phyloP scores from a whole-genome alignment of 1,284 basidiomycete species.

The Ustilago sp. region DNA sequence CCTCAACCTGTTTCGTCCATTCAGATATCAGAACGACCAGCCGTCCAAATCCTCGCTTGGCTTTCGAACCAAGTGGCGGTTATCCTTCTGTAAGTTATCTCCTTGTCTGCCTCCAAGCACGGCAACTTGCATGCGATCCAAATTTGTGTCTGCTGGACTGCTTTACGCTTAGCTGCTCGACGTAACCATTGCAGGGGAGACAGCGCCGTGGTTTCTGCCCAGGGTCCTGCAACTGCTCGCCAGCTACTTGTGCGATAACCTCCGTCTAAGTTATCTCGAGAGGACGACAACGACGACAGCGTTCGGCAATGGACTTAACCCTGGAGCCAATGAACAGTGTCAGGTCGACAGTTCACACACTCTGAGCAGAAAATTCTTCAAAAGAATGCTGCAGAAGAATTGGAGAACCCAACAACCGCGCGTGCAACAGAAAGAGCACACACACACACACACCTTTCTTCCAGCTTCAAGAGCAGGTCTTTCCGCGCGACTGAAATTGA shows the following conservation, averaged over 20 bases:
- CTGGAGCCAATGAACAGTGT: neutral
- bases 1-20: too few species aligned
- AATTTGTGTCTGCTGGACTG: neutral
- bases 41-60: neutral
- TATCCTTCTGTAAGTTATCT: neutral
- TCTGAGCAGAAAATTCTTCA: too few species aligned
- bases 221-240: too few species aligned
- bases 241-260: too few species aligned
- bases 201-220: too few species aligned
- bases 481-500: constrained; percentile 12
- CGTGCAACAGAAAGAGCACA: neutral
- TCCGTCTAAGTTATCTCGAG: too few species aligned
- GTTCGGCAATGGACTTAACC: too few species aligned
- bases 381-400: constrained; percentile 6
- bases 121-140: neutral
- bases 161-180: neutral
- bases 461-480: neutral
- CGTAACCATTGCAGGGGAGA: too few species aligned
- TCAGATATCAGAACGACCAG: too few species aligned
- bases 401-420: constrained; percentile 6
- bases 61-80: neutral
- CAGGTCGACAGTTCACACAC: neutral
- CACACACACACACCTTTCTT: neutral
- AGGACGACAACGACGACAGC: too few species aligned
- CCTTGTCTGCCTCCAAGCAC: neutral